phyloP scores from a whole-genome alignment of 352 stramenopile genomes.

The Nothophytophthora sp. region DNA sequence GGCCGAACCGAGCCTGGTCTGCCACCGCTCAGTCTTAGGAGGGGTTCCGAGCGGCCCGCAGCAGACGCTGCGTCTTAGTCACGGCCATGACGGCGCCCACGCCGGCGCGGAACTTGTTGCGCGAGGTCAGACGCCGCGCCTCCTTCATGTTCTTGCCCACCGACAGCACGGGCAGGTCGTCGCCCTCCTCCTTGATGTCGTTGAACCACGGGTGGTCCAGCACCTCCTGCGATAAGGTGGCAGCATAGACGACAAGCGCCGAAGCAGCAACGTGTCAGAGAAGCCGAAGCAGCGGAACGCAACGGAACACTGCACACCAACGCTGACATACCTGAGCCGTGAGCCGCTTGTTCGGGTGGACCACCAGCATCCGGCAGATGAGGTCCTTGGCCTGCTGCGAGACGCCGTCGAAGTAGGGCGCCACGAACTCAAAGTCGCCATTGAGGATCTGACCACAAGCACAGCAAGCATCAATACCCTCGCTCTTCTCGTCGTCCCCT shows the following conservation, averaged over 20 bases:
- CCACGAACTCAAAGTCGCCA: constrained; percentile 91
- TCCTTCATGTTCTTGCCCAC: constrained; percentile 86
- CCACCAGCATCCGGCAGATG: constrained; percentile 92
- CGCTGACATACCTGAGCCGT: too few species aligned
- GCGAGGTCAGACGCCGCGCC: constrained; percentile 43
- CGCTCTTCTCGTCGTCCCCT: background rate
- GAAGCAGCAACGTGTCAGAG: too few species aligned
- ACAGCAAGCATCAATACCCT: background rate
- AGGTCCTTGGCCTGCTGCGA: constrained; percentile 92
- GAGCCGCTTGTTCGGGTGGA: constrained; percentile 86
- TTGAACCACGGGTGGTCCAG: constrained; percentile 75
- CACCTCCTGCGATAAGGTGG: too few species aligned
- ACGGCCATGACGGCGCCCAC: constrained; percentile 76
- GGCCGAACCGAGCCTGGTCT: too few species aligned
- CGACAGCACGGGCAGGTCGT: constrained; percentile 42
- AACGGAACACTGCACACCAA: too few species aligned
- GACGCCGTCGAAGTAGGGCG: constrained; percentile 92
- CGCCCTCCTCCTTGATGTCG: constrained; percentile 64
- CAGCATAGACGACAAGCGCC: too few species aligned
- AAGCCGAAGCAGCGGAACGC: too few species aligned
- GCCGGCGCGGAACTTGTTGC: constrained; percentile 70
- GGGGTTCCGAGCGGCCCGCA: constrained; percentile 33
- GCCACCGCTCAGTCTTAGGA: too few species aligned
- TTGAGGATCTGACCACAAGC: constrained; percentile 55
- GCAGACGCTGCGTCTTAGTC: constrained; percentile 75